Base-by-base conservation (phyloP, 2,329 filamentous ascomycete genomes). In the Beauveria australis region DNA sequence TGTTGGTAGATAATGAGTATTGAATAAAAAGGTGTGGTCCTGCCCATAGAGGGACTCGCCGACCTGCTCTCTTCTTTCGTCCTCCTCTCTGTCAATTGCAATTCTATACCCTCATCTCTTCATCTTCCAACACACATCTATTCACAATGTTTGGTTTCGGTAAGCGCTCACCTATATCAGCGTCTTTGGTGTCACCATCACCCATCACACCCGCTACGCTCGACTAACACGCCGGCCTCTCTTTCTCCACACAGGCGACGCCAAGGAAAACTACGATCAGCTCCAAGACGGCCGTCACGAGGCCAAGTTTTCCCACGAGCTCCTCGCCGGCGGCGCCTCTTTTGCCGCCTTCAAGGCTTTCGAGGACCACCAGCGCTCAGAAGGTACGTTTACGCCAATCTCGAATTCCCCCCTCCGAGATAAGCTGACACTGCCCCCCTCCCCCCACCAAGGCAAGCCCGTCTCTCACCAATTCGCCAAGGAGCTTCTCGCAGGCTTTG, bases 311-410 rank as follows among this genome's bases (percentile, higher is more conserved):
- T 82, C 82, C 66, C 89, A 93, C 75, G 89, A 94, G 77, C 70
- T 90, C 53, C 72, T 92, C 60, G 89, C 86, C 65, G 89, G 89
- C 64, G 90, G 85, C 61, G 89, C 89, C 61, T 85, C 87, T 64
- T 93, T 93, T 71, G 87, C 84, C 65, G 90, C 86, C 68, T 89
- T 93, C 82, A 91, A 91, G 80, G 78, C 86, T 24, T 92, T 86
- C 68, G 89, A 92, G 76, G 86, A 92, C 73, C 79, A 83, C 68
- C 88, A 92, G 77, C 86, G 88, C 69, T 78, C 76, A 61, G 79
- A 89, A 72, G 89, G 86, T 85, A 77, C 28, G 77, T 68, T 2
- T 24, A 16, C 18, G 5, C 19, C 18, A 19, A 6, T 33, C 3
- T 2, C 22, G 22, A 3, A 7, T 14, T 5, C 7, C 22, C 16